Conservation (phyloP, 306 rosid species). For the Pterocarpus santalinus region DNA sequence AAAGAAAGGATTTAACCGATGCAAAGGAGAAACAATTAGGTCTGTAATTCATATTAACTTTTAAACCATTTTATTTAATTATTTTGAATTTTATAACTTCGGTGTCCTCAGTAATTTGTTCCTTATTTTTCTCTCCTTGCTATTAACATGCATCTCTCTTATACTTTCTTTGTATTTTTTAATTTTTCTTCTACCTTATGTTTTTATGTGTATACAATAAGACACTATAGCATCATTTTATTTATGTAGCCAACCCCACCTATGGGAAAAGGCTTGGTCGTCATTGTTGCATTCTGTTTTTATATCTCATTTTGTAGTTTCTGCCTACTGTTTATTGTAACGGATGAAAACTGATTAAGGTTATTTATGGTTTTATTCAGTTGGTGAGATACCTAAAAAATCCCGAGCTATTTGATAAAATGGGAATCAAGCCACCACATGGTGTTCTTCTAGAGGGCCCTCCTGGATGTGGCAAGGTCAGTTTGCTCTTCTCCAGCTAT, state of each 20-base stretch:
- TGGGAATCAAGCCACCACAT: constrained; percentile 98
- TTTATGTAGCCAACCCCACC: background rate
- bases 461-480: constrained; percentile 99
- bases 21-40: constrained; percentile 17
- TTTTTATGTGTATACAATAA: background rate
- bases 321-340: constrained; percentile 13
- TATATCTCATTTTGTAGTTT: constrained; percentile 37
- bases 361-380: constrained; percentile 61
- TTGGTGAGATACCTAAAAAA: constrained; percentile 97
- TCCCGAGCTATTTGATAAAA: constrained; percentile 94
- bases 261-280: background rate
- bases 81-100: constrained; percentile 32
- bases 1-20: background rate
- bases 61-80: background rate
- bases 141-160: constrained; percentile 4
- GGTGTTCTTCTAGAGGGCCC: constrained; percentile 99
- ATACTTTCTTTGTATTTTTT: background rate
- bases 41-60: constrained; percentile 10
- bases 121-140: constrained; percentile 7
- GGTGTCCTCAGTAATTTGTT: constrained; percentile 3
- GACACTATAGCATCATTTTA: background rate
- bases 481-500: constrained; percentile 50
- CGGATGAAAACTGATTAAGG: constrained; percentile 38
- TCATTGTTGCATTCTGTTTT: constrained; percentile 26
- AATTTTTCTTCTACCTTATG: background rate